phyloP scores from a whole-genome alignment of 2,329 filamentous ascomycete genomes.

The Blastomyces percursus region DNA sequence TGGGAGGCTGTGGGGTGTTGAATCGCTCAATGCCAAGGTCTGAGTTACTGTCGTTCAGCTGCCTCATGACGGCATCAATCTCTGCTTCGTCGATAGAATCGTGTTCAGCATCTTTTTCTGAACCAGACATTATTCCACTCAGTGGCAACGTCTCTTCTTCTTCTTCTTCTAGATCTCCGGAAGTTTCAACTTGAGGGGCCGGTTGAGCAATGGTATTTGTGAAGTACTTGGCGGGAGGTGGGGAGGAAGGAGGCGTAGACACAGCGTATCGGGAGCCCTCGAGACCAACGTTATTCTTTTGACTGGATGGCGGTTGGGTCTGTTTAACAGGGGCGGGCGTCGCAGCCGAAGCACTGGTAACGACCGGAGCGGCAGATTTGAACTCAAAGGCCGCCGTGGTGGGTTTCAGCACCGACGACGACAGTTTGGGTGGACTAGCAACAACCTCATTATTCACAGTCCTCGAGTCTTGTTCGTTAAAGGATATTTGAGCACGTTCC shows the following conservation, averaged over 20 bases:
- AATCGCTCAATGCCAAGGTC: constrained; percentile 61
- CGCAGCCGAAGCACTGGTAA: background rate
- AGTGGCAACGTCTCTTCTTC: constrained; percentile 6
- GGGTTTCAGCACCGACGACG: constrained; percentile 8
- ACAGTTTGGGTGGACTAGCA: background rate
- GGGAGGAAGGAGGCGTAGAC: constrained; percentile 18
- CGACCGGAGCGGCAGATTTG: constrained; percentile 22
- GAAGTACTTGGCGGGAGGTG: constrained; percentile 8
- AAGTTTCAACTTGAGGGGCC: constrained; percentile 6
- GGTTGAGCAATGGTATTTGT: constrained; percentile 10
- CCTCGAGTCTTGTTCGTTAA: background rate
- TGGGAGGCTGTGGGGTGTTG: constrained; percentile 22
- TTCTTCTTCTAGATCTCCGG: background rate
- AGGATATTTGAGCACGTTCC: background rate
- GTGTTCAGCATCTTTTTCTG: constrained; percentile 17
- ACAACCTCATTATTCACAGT: background rate
- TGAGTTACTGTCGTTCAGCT: constrained; percentile 63
- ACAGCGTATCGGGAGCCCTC: constrained; percentile 29
- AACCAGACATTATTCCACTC: background rate
- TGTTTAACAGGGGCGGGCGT: constrained; percentile 10
- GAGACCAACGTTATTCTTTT: constrained; percentile 19
- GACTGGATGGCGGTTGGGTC: constrained; percentile 2
- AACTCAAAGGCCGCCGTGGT: constrained; percentile 56
- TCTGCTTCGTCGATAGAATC: constrained; percentile 47
- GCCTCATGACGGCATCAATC: constrained; percentile 85